Conservation (phyloP, 148 eudicot species). For the Rheum nobile region DNA sequence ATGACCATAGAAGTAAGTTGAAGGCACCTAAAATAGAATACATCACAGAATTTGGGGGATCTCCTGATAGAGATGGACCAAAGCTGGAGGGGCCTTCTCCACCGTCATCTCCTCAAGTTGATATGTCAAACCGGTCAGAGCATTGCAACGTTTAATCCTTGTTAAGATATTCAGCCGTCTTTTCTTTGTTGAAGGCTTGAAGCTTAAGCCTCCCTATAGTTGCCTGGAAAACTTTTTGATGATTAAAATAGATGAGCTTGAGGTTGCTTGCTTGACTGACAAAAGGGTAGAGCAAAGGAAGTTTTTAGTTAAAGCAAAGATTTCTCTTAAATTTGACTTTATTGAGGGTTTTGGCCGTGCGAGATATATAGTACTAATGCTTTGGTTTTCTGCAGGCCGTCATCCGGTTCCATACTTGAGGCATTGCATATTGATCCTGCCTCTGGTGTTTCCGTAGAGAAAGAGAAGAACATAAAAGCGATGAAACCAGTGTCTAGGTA, state of each 20-base stretch:
- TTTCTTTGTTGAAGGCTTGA: conserved; percentile 60
- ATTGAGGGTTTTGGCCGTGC: conserved; percentile 18
- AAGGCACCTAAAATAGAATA: conserved; percentile 87
- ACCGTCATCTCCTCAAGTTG: conserved; percentile 74
- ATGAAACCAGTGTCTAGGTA: conserved; percentile 57
- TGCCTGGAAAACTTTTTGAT: conserved; percentile 42
- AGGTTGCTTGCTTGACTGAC: conserved; percentile 33
- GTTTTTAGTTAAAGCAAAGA: conserved; percentile 41
- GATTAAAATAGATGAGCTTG: conserved; percentile 32
- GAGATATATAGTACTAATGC: conserved; percentile 22
- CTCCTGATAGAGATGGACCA: conserved; percentile 56
- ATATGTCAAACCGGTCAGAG: conserved; percentile 88
- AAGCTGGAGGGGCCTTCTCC: conserved; percentile 81
- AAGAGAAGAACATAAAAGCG: conserved; percentile 58
- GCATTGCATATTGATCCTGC: conserved; percentile 96
- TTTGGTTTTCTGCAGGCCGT: conserved; percentile 66
- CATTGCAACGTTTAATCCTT: conserved; percentile 80
- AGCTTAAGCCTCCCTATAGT: conserved; percentile 47
- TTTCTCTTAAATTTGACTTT: conserved; percentile 29
- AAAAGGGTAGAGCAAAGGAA: conserved; percentile 36
- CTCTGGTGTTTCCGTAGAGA: conserved; percentile 77
- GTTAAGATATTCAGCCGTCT: conserved; percentile 76
- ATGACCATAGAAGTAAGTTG: conserved; percentile 71
- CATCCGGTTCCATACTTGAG: conserved; percentile 80
- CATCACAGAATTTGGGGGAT: conserved; percentile 96